A percentile compares a stretch with the other conserved stretches of the same genome.
These are phyloP conservation scores for Solanum pimpinellifolium DNA, from an alignment of 257 asterid species.

Conservation along the genomic window DNA sequence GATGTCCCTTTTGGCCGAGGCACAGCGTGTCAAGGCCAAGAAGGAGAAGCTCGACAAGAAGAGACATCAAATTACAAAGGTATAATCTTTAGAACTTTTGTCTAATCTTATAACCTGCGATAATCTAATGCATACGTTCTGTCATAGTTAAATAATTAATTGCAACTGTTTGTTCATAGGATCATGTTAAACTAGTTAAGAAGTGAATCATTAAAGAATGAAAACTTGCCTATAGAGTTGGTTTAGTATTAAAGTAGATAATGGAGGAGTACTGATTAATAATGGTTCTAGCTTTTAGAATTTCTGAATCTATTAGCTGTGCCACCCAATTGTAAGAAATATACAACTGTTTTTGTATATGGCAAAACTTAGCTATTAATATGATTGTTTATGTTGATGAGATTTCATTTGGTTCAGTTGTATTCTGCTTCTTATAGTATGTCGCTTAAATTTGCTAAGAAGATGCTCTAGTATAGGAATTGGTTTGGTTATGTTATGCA, in stretches of 20 bases:
- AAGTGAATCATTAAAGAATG: background rate
- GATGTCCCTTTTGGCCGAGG: slow-evolving; percentile 80
- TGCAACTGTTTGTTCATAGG: background rate
- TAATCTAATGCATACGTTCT: background rate
- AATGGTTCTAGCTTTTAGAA: too few species aligned
- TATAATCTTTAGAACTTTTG: slow-evolving; percentile 3
- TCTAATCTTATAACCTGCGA: too few species aligned
- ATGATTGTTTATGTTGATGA: background rate
- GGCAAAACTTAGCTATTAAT: background rate
- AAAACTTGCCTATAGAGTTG: background rate
- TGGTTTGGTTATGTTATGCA: background rate
- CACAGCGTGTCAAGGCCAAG: slow-evolving; percentile 66
- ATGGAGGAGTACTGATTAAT: background rate
- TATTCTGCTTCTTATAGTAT: background rate
- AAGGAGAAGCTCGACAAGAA: slow-evolving; percentile 61
- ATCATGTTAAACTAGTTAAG: background rate
- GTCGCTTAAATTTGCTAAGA: background rate
- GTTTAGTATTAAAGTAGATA: background rate
- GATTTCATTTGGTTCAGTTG: background rate
- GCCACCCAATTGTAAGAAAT: background rate
- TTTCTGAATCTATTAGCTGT: background rate
- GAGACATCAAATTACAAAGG: slow-evolving; percentile 64
- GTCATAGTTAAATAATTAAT: background rate
- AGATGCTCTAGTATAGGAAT: background rate
- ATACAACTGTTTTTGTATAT: background rate